Evolutionary conservation across 495 filamentous ascomycete genomes (phyloP).

Genomic region (Lentithecium fluviatile): DNA sequence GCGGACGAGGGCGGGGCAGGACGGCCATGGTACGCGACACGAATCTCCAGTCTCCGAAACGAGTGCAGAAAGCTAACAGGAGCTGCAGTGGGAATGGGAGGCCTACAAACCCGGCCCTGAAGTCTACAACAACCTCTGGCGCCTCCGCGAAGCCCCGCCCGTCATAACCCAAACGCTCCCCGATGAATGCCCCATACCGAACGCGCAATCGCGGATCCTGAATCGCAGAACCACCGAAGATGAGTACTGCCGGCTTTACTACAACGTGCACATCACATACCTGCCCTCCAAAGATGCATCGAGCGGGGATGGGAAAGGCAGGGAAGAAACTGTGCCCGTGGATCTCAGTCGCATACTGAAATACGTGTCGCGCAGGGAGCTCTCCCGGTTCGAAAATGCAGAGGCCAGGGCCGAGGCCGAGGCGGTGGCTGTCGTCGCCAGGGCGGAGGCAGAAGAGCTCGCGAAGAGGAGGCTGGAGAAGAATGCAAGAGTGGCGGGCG

Average conservation of each 20-base stretch:
- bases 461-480: conserved; percentile 9
- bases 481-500: conserved; percentile 6
- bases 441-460: conserved; percentile 9
- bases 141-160: conserved; percentile 11
- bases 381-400: conserved; percentile 23
- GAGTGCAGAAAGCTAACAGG: neutral
- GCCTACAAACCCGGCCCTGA: conserved; percentile 15
- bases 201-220: conserved; percentile 12
- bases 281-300: neutral
- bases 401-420: conserved; percentile 15
- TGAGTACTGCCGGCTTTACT: conserved; percentile 1
- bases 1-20: neutral
- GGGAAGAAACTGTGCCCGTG: conserved; percentile 1
- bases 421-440: neutral
- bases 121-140: conserved; percentile 20
- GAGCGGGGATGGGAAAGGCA: neutral
- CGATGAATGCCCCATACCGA: conserved; percentile 15
- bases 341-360: conserved; percentile 17
- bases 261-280: conserved; percentile 4
- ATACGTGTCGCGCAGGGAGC: conserved; percentile 13
- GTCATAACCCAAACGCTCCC: conserved; percentile 14
- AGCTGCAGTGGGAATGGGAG: conserved; percentile 19
- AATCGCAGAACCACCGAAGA: conserved; percentile 13
- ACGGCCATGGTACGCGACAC: neutral
- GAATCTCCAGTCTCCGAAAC: neutral